Evolutionary conservation across 257 asterid genomes (phyloP), one percentile per base, ranked within the genome.

Genomic region (Nemophila menziesii): DNA sequence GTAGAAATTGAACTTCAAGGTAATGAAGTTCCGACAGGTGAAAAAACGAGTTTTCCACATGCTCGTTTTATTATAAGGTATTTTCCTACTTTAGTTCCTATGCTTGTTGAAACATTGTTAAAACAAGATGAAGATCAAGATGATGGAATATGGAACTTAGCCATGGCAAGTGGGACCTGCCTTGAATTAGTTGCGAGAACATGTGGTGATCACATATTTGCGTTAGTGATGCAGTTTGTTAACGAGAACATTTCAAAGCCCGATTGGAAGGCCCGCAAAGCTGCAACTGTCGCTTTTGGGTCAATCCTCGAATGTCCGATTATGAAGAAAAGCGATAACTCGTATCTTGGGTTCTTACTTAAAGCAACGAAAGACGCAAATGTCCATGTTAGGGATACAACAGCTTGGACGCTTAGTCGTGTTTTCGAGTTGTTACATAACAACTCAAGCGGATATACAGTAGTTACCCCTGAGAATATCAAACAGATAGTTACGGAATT

Each of bases 391-490:
- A 82, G 77, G 64, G 94, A 75, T 67, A 79, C 90, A 11, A 86
- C 96, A 19, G 96, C 96, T 5, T 82, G 96, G 96, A 86, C 96
- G 47, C 94, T 86, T 43, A 72, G 92, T 48, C 94, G 92, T 46
- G 76, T 86, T 49, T 81, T 82, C 49, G 92, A 86, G 77, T 61
- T 86, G 36, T 53, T 78, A 63, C 96, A 86, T 63, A 45, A 63
- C 19, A 89, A 92, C 20, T 67, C 73, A 10, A 33, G 69, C 44
- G 86, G 89, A 50, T 75, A 71, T 52, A 65, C 92, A 17, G 83
- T 82, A 40, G 64, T 79, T 53, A 62, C 92, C 4, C 74, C 79
- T 34, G 75, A 66, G 43, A 81, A 86, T 48, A 71, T 78, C 62
- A 83, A 69, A 36, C 48, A 44, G 21, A 67, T 82, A 15, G 60